phyloP scores from a whole-genome alignment of 768 basidiomycete species.

The Collybia sp. region DNA sequence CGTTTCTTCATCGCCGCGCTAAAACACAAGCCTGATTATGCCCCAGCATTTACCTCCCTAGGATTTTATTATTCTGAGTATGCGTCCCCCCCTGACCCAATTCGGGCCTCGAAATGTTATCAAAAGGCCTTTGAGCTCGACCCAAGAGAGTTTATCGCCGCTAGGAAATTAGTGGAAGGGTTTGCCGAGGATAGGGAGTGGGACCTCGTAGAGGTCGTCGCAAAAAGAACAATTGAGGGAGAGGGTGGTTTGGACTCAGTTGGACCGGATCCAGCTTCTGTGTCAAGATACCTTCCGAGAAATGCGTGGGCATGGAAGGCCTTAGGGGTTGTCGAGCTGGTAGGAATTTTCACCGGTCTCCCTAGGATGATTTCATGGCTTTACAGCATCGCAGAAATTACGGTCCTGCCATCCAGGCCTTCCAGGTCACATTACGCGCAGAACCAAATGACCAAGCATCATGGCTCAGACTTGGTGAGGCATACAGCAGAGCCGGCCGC shows the following conservation, averaged over 20 bases:
- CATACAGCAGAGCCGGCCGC: conserved; percentile 84
- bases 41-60: conserved; percentile 90
- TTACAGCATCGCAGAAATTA: conserved; percentile 65
- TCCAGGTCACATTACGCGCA: conserved; percentile 82
- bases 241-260: conserved; percentile 74
- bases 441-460: conserved; percentile 70
- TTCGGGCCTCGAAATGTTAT: conserved; percentile 90
- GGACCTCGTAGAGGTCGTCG: conserved; percentile 95
- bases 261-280: conserved; percentile 25
- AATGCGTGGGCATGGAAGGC: conserved; percentile 99
- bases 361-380: conserved; percentile 1
- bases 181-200: conserved; percentile 94
- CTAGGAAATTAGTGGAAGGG: conserved; percentile 75
- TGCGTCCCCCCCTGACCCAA: conserved; percentile 68
- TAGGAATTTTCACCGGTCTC: conserved; percentile 31
- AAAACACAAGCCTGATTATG: conserved; percentile 69
- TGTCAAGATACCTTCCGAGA: conserved; percentile 59
- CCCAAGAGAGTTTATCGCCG: conserved; percentile 81
- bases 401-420: conserved; percentile 69
- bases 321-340: conserved; percentile 85
- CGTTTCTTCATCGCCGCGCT: conserved; percentile 75
- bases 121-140: conserved; percentile 98
- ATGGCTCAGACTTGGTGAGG: conserved; percentile 93
- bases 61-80: conserved; percentile 84
- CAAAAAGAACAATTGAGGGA: conserved; percentile 86